These are phyloP conservation scores for Prosopis cineraria DNA, from an alignment of 306 rosid genomes.

Conservation along the genomic window DNA sequence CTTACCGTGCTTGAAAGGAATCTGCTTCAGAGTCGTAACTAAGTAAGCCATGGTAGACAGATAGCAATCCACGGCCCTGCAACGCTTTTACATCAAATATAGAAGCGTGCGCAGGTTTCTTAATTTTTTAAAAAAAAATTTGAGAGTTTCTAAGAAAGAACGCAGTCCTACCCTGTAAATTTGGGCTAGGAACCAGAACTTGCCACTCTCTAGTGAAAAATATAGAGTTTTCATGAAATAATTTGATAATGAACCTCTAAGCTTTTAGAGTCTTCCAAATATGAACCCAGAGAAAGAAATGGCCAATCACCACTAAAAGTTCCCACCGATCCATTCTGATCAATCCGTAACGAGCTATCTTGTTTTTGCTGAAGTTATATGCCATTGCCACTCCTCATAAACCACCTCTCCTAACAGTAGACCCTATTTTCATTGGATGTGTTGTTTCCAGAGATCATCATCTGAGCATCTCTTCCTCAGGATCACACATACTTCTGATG, in stretches of 20 bases:
- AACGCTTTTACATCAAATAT: constrained; percentile 22
- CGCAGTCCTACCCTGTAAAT: constrained; percentile 54
- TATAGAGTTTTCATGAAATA: constrained; percentile 56
- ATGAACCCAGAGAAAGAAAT: constrained; percentile 39
- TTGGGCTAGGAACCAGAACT: constrained; percentile 82
- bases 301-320: constrained; percentile 43
- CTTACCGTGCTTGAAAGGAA: constrained; percentile 73
- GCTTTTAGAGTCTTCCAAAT: constrained; percentile 34
- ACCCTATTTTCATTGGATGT: constrained; percentile 54
- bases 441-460: constrained; percentile 66
- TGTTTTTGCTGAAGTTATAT: constrained; percentile 40
- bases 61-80: constrained; percentile 34
- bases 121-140: background rate
- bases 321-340: constrained; percentile 43
- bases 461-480: constrained; percentile 56
- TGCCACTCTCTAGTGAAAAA: constrained; percentile 61
- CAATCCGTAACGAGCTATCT: constrained; percentile 18
- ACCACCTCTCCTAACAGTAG: constrained; percentile 56
- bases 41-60: constrained; percentile 44
- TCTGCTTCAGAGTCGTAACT: constrained; percentile 54
- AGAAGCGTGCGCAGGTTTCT: constrained; percentile 24
- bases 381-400: constrained; percentile 55
- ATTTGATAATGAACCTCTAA: constrained; percentile 34
- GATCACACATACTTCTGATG: constrained; percentile 54
- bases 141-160: background rate